Conservation (phyloP, 164 flowering plant species). For the Magnolia kwangsiensis region DNA sequence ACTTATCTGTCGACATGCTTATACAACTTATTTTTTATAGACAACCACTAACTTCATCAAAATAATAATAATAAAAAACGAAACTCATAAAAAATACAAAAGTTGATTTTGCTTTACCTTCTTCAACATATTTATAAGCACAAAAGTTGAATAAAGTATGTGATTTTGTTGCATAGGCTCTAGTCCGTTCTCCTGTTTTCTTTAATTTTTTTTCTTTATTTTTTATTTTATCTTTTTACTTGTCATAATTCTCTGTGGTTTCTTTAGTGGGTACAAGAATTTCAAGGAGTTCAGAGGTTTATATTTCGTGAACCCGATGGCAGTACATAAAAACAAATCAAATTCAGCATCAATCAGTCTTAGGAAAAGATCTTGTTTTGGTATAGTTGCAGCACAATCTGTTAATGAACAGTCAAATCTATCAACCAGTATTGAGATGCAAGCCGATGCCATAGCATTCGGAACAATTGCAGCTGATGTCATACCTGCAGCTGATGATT, state of each 20-base stretch:
- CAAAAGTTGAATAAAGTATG: too few species aligned
- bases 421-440: background rate
- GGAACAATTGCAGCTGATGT: slow-evolving; percentile 57
- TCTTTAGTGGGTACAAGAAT: background rate
- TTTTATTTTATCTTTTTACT: too few species aligned
- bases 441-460: slow-evolving; percentile 42
- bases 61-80: too few species aligned
- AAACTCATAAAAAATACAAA: too few species aligned
- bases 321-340: background rate
- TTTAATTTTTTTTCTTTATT: too few species aligned
- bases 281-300: slow-evolving; percentile 8
- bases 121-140: too few species aligned
- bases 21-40: too few species aligned
- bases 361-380: background rate
- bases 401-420: background rate
- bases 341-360: background rate
- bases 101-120: too few species aligned
- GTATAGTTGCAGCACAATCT: background rate
- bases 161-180: too few species aligned
- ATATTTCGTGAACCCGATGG: background rate
- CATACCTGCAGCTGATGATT: slow-evolving; percentile 30
- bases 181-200: too few species aligned
- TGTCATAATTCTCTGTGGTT: background rate
- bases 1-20: too few species aligned
- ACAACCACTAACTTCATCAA: too few species aligned